These are phyloP conservation scores for Trichoderma orchidacearum DNA, from an alignment of 495 filamentous ascomycete genomes.

Conservation along the genomic window DNA sequence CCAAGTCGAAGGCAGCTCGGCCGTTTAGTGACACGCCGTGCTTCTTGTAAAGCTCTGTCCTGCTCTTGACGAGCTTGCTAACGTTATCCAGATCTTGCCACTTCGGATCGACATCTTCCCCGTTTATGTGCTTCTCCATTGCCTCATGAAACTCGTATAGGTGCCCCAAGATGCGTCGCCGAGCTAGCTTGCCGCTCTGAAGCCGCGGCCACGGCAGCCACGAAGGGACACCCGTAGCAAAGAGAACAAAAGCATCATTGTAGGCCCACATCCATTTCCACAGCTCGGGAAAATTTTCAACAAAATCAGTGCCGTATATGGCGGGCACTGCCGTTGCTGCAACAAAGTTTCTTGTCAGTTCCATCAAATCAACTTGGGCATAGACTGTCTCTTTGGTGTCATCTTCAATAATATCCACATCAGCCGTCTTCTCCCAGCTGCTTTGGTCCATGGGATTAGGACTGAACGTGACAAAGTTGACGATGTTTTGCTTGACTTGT, in stretches of 20 bases:
- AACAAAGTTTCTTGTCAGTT: slow-evolving; percentile 2
- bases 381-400: neutral
- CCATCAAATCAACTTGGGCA: neutral
- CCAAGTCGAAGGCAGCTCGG: neutral
- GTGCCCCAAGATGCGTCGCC: neutral
- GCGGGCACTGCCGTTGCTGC: neutral
- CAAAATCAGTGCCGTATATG: slow-evolving; percentile 1
- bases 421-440: neutral
- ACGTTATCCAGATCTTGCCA: slow-evolving; percentile 1
- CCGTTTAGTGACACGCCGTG: neutral
- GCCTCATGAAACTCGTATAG: slow-evolving; percentile 1
- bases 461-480: slow-evolving; percentile 1
- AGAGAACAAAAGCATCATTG: neutral
- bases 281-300: neutral
- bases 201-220: slow-evolving; percentile 1
- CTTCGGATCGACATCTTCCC: neutral
- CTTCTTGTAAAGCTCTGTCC: neutral
- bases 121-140: neutral
- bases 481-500: neutral
- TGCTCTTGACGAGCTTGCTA: neutral
- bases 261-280: slow-evolving; percentile 1
- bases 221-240: neutral
- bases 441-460: neutral
- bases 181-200: neutral
- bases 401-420: neutral